Evolutionary conservation across 495 filamentous ascomycete genomes (phyloP).

Genomic region (Clavariopsis aquatica): DNA sequence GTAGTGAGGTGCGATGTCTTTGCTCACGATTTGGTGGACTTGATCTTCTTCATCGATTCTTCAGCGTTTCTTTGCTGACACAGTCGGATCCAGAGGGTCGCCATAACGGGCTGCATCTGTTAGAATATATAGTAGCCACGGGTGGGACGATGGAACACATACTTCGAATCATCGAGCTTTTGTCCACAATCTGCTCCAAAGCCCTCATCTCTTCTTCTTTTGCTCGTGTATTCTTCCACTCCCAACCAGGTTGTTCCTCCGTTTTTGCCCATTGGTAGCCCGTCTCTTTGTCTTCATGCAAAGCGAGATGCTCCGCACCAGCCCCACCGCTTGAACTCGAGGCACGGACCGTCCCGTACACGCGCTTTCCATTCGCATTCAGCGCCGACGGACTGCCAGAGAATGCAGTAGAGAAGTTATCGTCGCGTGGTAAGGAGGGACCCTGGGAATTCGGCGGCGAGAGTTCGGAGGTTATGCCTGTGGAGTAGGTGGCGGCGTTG

Average conservation of each 20-base stretch:
- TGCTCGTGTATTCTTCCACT: conserved; percentile 57
- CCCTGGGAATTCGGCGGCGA: conserved; percentile 59
- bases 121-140: neutral
- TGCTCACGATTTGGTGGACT: neutral
- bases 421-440: conserved; percentile 28
- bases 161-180: conserved; percentile 43
- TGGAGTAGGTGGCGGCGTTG: conserved; percentile 11
- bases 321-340: neutral
- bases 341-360: conserved; percentile 1
- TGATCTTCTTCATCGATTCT: neutral
- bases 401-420: conserved; percentile 7
- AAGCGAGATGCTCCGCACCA: neutral
- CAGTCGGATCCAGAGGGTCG: conserved; percentile 30
- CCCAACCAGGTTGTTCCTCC: conserved; percentile 51
- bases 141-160: conserved; percentile 12
- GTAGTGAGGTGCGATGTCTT: neutral
- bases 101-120: conserved; percentile 30
- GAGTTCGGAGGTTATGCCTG: conserved; percentile 46
- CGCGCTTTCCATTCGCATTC: conserved; percentile 45
- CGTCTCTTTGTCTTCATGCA: conserved; percentile 32
- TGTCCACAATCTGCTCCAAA: conserved; percentile 43
- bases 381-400: conserved; percentile 23
- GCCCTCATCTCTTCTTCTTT: conserved; percentile 43
- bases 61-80: conserved; percentile 20
- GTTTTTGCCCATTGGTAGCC: conserved; percentile 45